Conservation (phyloP, 441 rosid species). For the Theobroma grandiflorum region DNA sequence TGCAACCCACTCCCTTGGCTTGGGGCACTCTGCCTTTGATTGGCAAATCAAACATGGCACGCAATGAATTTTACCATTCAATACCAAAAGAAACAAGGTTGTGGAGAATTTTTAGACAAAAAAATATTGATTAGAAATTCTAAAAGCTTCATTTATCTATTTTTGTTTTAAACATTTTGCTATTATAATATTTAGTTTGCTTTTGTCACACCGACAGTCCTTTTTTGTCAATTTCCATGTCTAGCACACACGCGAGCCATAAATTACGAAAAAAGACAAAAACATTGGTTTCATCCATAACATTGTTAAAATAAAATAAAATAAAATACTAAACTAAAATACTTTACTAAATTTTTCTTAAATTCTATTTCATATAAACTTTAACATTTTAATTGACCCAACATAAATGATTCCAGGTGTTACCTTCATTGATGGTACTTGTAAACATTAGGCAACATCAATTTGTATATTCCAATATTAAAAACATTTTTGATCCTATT, state of each 20-base stretch:
- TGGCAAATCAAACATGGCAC: background rate
- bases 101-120: background rate
- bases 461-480: no score
- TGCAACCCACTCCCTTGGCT: background rate
- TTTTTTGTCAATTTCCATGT: background rate
- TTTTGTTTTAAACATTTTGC: background rate
- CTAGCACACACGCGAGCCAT: background rate
- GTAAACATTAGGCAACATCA: no score
- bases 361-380: no score
- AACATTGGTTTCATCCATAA: no score
- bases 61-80: background rate
- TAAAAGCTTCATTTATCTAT: background rate
- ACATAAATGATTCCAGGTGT: no score
- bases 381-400: no score
- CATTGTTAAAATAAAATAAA: no score
- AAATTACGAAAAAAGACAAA: background rate
- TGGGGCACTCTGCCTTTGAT: no score
- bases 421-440: no score
- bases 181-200: background rate
- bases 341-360: no score
- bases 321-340: no score
- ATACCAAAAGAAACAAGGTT: background rate
- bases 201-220: background rate
- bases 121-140: background rate
- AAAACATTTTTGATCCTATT: no score